Base-by-base conservation (phyloP, 257 asterid genomes). In the Forsythia viridissima region DNA sequence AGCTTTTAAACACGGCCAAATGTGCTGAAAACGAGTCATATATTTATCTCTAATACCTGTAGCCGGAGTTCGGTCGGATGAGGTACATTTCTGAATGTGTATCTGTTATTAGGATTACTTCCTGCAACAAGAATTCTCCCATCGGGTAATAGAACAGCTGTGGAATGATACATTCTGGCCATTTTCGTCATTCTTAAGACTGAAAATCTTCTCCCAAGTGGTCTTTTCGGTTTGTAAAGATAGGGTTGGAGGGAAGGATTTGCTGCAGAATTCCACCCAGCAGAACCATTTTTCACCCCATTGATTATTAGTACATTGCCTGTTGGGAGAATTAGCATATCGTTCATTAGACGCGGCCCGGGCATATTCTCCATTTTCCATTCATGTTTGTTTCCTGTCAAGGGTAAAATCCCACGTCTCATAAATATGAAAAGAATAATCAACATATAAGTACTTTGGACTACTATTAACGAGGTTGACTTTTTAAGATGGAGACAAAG, bases 281-380 rank as follows among this genome's bases (percentile, higher is more conserved):
- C 91, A 8, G 85, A 83, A 8, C 96, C 97, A 1, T 76, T 51
- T 21, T 43, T 52, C 0, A 77, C 94, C 0, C 97, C 96, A 48
- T 89, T 91, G 72, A 92, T 92, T 72, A 92, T 88, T 21, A 92
- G 91, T 13, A 92, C 67, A 12, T 86, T 69, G 6, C 96, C 94
- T 2, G 85, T 88, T n/a, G 92, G 96, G 43, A 91, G 90, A 12
- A 83, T 67, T 82, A 92, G 69, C 94, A 89, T 92, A 57, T 89
- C 91, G 68, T 75, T 80, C 94, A 92, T 87, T 0, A 91, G 55
- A 41, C 94, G 81, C 0, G 89, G 80, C 0, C 81, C 82, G 0
- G 97, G 94, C 94, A 92, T 89, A 24, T 71, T 76, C 78, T 92
- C 93, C 93, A 89, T 90, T 13, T 52, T 81, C 94, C 97, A 92